Evolutionary conservation across 352 stramenopile species (phyloP).

Genomic region (Globisporangium iwayamae): DNA sequence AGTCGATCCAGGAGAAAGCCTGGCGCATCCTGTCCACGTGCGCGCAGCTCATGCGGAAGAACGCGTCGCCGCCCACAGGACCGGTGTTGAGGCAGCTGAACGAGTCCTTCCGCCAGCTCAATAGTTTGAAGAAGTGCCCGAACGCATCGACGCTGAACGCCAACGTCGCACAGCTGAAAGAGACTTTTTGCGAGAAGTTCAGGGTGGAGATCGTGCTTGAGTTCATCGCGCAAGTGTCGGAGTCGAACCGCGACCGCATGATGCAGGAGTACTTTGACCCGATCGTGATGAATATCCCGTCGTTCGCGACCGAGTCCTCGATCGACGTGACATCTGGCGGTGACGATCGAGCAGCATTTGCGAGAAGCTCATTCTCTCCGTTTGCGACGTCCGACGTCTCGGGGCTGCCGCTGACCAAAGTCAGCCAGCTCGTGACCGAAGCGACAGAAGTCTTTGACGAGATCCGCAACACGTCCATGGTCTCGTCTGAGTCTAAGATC

Average conservation of each 20-base stretch:
- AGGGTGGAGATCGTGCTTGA: constrained; percentile 52
- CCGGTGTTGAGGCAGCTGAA: constrained; percentile 50
- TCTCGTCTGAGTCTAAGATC: constrained; percentile 72
- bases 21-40: constrained; percentile 53
- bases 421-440: constrained; percentile 41
- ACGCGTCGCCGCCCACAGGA: constrained; percentile 37
- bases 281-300: constrained; percentile 35
- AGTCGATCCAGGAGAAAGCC: constrained; percentile 59
- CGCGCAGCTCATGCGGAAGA: constrained; percentile 44
- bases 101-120: constrained; percentile 60
- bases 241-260: constrained; percentile 34
- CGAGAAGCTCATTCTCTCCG: background rate
- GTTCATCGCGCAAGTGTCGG: constrained; percentile 44
- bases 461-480: constrained; percentile 59
- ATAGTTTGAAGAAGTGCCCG: constrained; percentile 62
- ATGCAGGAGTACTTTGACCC: constrained; percentile 66
- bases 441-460: constrained; percentile 48
- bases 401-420: constrained; percentile 27
- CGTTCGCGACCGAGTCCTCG: constrained; percentile 20
- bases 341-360: background rate
- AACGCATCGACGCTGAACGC: constrained; percentile 58
- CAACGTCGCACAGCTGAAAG: constrained; percentile 66
- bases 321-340: constrained; percentile 13
- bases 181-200: constrained; percentile 63
- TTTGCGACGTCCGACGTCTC: constrained; percentile 7